A percentile compares a stretch with the other conserved stretches of the same genome.
phyloP scores from a whole-genome alignment of 2,329 filamentous ascomycete species.

The Trichothecium sympodiale region DNA sequence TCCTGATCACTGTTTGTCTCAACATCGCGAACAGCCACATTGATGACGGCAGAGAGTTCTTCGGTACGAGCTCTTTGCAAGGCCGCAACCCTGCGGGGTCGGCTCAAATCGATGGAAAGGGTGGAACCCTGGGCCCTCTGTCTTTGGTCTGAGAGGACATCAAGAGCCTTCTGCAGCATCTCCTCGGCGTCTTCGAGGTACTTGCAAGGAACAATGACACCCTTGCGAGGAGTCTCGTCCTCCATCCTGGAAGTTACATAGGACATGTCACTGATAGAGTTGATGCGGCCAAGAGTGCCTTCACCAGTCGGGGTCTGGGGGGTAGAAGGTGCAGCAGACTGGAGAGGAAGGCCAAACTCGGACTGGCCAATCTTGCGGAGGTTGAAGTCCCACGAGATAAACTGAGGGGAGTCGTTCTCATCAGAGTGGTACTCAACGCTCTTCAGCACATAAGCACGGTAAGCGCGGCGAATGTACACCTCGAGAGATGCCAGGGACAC shows the following conservation, averaged over 20 bases:
- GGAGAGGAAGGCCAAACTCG: slow-evolving; percentile 74
- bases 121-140: slow-evolving; percentile 46
- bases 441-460: slow-evolving; percentile 90
- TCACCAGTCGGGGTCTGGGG: slow-evolving; percentile 60
- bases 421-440: slow-evolving; percentile 80
- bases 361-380: slow-evolving; percentile 87
- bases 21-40: slow-evolving; percentile 80
- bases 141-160: slow-evolving; percentile 57
- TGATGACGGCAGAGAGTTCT: slow-evolving; percentile 84
- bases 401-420: slow-evolving; percentile 56
- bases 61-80: slow-evolving; percentile 31
- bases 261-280: slow-evolving; percentile 94
- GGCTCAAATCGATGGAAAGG: slow-evolving; percentile 62
- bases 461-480: slow-evolving; percentile 91
- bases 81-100: slow-evolving; percentile 47
- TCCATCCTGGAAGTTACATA: slow-evolving; percentile 66
- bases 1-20: slow-evolving; percentile 77
- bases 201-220: slow-evolving; percentile 85
- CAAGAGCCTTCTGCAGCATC: slow-evolving; percentile 69
- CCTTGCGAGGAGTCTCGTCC: slow-evolving; percentile 73
- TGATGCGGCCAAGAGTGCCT: slow-evolving; percentile 65
- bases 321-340: slow-evolving; percentile 72
- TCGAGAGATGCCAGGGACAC: slow-evolving; percentile 88
- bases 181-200: slow-evolving; percentile 95
- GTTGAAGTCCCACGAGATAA: slow-evolving; percentile 90